Base-by-base conservation (phyloP, 73 alveolate genomes). In the Paramecium caudatum region DNA sequence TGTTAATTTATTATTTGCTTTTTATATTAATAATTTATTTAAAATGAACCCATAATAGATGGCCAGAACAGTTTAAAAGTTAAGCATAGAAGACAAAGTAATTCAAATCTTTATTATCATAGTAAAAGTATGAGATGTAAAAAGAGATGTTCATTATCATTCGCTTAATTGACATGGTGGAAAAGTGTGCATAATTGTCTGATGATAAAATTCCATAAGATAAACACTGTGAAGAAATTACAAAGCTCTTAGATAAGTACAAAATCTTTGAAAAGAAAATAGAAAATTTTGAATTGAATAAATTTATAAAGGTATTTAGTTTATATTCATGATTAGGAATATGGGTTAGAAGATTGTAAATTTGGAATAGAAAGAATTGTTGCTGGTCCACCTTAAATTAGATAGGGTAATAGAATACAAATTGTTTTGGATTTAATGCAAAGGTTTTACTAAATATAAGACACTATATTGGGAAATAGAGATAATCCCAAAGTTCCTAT, bases 91-190 rank as follows among this genome's bases (percentile, higher is more conserved):
- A 21, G 88, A 74, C 17, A 74, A 74, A 37, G 88, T 74, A 74
- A 27, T 30, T 19, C 16, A 25, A 16, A 10, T 15, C 16, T n/a
- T 0, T 41, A 10, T 7, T 21, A 37, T 39, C 8, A 39, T 41
- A 74, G 88, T 74, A 74, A 74, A 74, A 74, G 43, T 21, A 19
- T 74, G 88, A 74, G 8, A 13, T 74, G 6, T 23, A 74, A 45
- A 74, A 74, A 46, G 88, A 74, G 43, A 74, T 74, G 15, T 74
- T 39, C 32, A 37, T 74, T 6, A 74, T 68, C 17, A 74, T 74
- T 8, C 36, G 88, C 36, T 74, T 74, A 74, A 74, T 74, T 41
- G 88, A 74, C 43, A 74, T 74, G 88, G 88, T 74, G 33, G 88
- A 74, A 74, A 74, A 74, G 88, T 74, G 88, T 74, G 88, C 88